Evolutionary conservation across 805 yeast genomes (phyloP).

Genomic region (Nakazawaea ishiwadae): DNA sequence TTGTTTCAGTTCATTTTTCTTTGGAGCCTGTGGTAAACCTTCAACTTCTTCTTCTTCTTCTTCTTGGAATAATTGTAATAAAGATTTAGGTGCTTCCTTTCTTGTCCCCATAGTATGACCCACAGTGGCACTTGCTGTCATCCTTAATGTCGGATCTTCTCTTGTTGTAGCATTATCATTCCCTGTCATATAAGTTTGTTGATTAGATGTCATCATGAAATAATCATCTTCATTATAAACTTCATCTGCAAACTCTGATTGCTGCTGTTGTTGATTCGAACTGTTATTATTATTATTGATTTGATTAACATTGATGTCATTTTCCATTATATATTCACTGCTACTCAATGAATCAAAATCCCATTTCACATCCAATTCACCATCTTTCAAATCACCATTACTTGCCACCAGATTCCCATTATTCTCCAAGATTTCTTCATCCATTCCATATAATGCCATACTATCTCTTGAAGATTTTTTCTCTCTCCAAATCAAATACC

Average conservation of each 20-base stretch:
- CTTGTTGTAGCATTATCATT: conserved; percentile 2
- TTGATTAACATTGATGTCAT: conserved; percentile 45
- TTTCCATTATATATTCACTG: conserved; percentile 67
- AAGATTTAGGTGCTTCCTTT: conserved; percentile 66
- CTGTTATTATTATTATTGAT: no score
- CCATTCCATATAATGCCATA: conserved; percentile 33
- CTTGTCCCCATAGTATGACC: conserved; percentile 18
- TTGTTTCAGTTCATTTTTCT: neutral
- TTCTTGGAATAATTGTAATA: conserved; percentile 66
- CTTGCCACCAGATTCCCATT: conserved; percentile 18
- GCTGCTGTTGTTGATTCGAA: no score
- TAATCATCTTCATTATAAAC: conserved; percentile 13
- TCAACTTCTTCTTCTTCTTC: conserved; percentile 21
- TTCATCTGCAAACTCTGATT: conserved; percentile 13
- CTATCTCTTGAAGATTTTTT: conserved; percentile 52
- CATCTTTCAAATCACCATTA: conserved; percentile 19
- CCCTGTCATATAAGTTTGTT: conserved; percentile 13
- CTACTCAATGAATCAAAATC: conserved; percentile 82
- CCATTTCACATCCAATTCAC: conserved; percentile 62
- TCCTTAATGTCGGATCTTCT: conserved; percentile 12
- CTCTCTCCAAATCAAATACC: conserved; percentile 75
- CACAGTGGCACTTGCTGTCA: conserved; percentile 1
- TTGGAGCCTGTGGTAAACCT: conserved; percentile 8
- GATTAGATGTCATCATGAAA: conserved; percentile 8
- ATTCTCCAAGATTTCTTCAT: conserved; percentile 28